These are phyloP conservation scores for Tremella fuciformis DNA, from an alignment of 768 basidiomycete species.

Conservation along the genomic window DNA sequence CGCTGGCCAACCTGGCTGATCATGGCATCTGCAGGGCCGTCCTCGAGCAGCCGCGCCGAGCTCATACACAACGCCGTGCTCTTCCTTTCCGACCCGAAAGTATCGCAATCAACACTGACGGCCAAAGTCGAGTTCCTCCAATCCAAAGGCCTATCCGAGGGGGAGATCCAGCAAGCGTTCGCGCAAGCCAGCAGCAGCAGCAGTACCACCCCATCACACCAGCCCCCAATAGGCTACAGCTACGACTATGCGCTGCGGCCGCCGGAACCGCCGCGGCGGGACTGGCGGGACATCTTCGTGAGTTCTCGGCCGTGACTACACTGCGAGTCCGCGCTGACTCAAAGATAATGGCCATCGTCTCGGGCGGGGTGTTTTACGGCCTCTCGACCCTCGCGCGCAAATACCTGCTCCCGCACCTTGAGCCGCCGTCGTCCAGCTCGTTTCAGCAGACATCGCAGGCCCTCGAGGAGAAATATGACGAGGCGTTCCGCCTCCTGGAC, in stretches of 20 bases:
- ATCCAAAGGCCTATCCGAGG: slow-evolving; percentile 77
- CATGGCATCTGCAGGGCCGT: background rate
- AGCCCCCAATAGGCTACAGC: background rate
- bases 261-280: slow-evolving; percentile 62
- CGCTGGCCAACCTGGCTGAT: too few species aligned
- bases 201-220: background rate
- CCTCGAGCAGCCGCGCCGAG: slow-evolving; percentile 59
- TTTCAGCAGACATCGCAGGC: slow-evolving; percentile 85
- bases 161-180: slow-evolving; percentile 83
- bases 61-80: slow-evolving; percentile 75
- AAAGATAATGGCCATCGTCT: slow-evolving; percentile 88
- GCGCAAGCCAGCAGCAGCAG: slow-evolving; percentile 23
- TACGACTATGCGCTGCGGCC: slow-evolving; percentile 33
- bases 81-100: slow-evolving; percentile 83
- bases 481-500: slow-evolving; percentile 53
- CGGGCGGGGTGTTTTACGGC: slow-evolving; percentile 78
- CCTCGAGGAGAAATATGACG: slow-evolving; percentile 71
- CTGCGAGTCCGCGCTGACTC: background rate
- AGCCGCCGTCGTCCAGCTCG: slow-evolving; percentile 78
- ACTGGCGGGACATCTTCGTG: slow-evolving; percentile 98
- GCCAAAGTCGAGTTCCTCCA: slow-evolving; percentile 93
- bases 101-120: slow-evolving; percentile 61
- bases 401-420: slow-evolving; percentile 84
- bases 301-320: slow-evolving; percentile 44
- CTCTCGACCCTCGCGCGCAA: slow-evolving; percentile 80